Evolutionary conservation across 2,329 filamentous ascomycete genomes (phyloP).

Genomic region (Clarireedia homoeocarpa): DNA sequence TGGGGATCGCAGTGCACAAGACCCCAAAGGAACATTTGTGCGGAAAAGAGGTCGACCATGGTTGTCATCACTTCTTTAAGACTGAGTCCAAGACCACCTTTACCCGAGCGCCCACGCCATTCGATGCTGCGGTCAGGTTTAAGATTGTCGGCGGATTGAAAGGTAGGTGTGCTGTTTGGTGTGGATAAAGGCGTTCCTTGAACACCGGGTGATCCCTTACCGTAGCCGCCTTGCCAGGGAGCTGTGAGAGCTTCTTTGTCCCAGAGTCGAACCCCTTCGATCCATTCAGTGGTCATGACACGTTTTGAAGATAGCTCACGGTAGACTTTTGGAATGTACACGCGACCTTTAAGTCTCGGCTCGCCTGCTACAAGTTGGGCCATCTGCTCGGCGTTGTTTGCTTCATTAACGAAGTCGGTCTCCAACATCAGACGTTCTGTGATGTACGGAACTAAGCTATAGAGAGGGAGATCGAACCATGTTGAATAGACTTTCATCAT

Average conservation of each 20-base stretch:
- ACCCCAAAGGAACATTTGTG: constrained; percentile 97
- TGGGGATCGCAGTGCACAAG: constrained; percentile 95
- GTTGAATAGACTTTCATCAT: constrained; percentile 76
- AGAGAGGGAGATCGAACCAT: constrained; percentile 89
- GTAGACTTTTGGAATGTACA: constrained; percentile 84
- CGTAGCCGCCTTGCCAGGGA: constrained; percentile 71
- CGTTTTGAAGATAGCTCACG: constrained; percentile 73
- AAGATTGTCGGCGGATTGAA: constrained; percentile 44
- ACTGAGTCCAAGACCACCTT: constrained; percentile 76
- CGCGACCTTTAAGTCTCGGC: constrained; percentile 65
- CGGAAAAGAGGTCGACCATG: constrained; percentile 94
- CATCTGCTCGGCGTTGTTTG: constrained; percentile 82
- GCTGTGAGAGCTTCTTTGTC: constrained; percentile 76
- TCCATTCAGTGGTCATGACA: constrained; percentile 94
- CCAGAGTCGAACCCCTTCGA: constrained; percentile 89
- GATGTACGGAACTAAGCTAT: constrained; percentile 85
- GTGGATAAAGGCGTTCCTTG: constrained; percentile 51
- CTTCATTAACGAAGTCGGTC: constrained; percentile 91
- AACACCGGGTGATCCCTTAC: constrained; percentile 70
- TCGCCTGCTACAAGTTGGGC: constrained; percentile 66
- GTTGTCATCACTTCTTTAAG: constrained; percentile 89
- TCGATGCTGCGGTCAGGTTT: constrained; percentile 72
- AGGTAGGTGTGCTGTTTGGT: constrained; percentile 21
- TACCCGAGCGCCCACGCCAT: constrained; percentile 66
- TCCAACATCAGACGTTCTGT: constrained; percentile 86